Conservation (phyloP, 768 basidiomycete species). For the Hemileccinum impolitum region DNA sequence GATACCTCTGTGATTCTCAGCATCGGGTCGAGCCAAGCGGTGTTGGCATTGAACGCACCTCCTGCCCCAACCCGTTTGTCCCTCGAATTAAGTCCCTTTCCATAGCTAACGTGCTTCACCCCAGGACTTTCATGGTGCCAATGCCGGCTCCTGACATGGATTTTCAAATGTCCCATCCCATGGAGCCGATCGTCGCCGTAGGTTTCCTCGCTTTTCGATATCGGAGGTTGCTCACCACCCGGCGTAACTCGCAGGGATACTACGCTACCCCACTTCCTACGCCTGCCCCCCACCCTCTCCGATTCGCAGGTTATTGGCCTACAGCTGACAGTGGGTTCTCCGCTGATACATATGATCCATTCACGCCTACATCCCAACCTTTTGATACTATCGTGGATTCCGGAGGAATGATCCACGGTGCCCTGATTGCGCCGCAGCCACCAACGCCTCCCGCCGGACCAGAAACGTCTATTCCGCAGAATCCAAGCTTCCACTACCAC, state of each 20-base stretch:
- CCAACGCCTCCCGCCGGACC: conserved; percentile 13
- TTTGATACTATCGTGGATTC: not conserved
- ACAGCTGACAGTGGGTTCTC: not conserved
- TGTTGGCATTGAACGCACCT: not conserved
- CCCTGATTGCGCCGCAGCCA: conserved; percentile 8
- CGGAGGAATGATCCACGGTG: not conserved
- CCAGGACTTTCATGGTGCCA: conserved; percentile 7
- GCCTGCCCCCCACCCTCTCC: not conserved
- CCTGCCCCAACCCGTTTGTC: conserved; percentile 8
- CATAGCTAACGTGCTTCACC: not conserved
- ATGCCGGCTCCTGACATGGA: not conserved
- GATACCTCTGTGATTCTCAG: not conserved
- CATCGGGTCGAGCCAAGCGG: not conserved
- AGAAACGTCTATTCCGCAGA: not conserved
- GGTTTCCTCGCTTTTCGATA: not conserved
- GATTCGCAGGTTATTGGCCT: not conserved
- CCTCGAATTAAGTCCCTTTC: not conserved
- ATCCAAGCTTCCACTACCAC: conserved; percentile 8
- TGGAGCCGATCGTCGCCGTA: conserved; percentile 4
- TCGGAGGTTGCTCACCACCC: not conserved
- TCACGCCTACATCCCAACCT: not conserved
- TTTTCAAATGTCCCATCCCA: not conserved
- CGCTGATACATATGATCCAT: not conserved
- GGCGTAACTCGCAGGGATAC: conserved; percentile 9
- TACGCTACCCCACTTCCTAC: not conserved